Base-by-base conservation (phyloP, 257 asterid genomes). In the Nyctanthes arbortristis region DNA sequence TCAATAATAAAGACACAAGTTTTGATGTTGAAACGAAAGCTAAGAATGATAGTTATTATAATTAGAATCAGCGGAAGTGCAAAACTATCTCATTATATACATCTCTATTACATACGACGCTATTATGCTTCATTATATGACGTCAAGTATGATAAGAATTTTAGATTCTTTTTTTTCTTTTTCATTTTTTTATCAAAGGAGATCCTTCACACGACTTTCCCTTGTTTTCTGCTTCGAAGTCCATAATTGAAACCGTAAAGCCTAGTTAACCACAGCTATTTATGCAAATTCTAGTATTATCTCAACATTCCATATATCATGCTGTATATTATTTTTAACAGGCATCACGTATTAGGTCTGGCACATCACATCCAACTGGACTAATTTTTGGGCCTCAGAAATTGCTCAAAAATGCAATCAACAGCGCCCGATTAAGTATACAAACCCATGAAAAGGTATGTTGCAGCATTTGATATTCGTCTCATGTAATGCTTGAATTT, bases 371-470 rank as follows among this genome's bases (percentile, higher is more conserved):
- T 65, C 73, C 63, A 56, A 31, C 45, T 35, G 77, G 78, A 43
- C 37, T 61, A 43, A 33, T 57, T 57, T 20, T 63, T 75, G 67
- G 76, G 56, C 71, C 78, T 73, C 20, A 22, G 65, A 78, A 67
- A 28, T 69, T 63, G 29, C 45, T 9, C 31, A 63, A 71, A 25
- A 62, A 63, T 58, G 54, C 52, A 32, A 63, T 74, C 25, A 36
- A 69, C 33, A 29, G 67, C 75, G 61, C 62, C 7, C 72, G 65
- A 22, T 36, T 73, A 33, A 64, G 73, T 64, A 24, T 66, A 32
- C 52, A 20, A 55, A 72, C 64, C 33, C 77, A 68, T 39, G 81
- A 49, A 71, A 88, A 76, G 90, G 92, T 88, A 85, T 82, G 80
- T 34, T 69, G 1, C 36, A 0, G 28, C 18, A 1, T 63, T 62